Evolutionary conservation across 352 stramenopile species (phyloP), one percentile per base, ranked within the genome.

Genomic region (Globisporangium cystogenes): DNA sequence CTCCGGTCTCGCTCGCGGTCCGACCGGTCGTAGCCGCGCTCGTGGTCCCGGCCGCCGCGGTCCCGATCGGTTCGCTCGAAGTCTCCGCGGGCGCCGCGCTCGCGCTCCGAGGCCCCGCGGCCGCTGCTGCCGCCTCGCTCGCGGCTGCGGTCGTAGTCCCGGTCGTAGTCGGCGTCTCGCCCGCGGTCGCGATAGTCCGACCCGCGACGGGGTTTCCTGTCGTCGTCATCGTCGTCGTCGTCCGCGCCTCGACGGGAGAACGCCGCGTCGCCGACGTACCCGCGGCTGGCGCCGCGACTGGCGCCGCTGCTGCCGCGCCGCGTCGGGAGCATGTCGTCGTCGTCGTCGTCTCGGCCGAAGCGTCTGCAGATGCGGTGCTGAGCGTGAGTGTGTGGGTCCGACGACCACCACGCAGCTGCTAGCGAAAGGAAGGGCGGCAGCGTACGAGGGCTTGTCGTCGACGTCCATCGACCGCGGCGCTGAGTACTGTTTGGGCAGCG

Each of bases 371-470:
- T n/a, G n/a, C n/a, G n/a, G n/a, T n/a, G n/a, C n/a, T n/a, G n/a
- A n/a, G n/a, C n/a, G n/a, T n/a, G n/a, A n/a, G n/a, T n/a, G n/a
- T n/a, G n/a, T n/a, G n/a, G n/a, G n/a, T n/a, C n/a, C n/a, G n/a
- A n/a, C n/a, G n/a, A n/a, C n/a, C n/a, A n/a, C n/a, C n/a, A n/a
- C n/a, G n/a, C n/a, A n/a, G n/a, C n/a, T n/a, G n/a, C n/a, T n/a
- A 11, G 12, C 23, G 3, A 8, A 36, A 36, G 31, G 33, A 14
- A 42, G 0, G n/a, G 23, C 37, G 11, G 7, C n/a, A 23, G 68
- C 78, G 35, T 70, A 92, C 82, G 82, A 90, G n/a, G 79, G 82
- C 59, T 86, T 83, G 53, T 90, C 79, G 44, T 92, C 82, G 24
- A 90, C 70, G 36, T 90, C 82, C 55, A 84, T 73, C 2, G 77